A percentile compares a stretch with the other conserved stretches of the same genome.
These are phyloP conservation scores for Globisporangium sylvaticum DNA, from an alignment of 352 stramenopile species.

Conservation along the genomic window DNA sequence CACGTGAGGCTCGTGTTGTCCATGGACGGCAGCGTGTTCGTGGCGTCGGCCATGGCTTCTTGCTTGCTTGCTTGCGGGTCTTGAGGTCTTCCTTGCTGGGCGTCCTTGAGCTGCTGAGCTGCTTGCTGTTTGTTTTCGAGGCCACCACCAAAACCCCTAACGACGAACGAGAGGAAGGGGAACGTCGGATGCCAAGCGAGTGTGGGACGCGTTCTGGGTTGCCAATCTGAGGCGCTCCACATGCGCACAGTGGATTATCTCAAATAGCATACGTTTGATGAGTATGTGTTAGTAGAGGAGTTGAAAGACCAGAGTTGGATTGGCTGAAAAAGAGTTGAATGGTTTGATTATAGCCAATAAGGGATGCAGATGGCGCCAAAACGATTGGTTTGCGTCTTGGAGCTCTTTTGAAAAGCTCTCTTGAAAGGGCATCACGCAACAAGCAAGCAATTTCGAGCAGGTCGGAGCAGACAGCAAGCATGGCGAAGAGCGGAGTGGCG, in stretches of 20 bases:
- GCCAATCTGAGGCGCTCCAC: not conserved
- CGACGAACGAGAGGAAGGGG: conserved; percentile 12
- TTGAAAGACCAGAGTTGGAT: no score
- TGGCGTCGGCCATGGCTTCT: conserved; percentile 44
- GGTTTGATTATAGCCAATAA: conserved; percentile 3
- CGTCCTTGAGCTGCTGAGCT: not conserved
- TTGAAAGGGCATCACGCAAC: conserved; percentile 13
- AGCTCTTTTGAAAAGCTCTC: not conserved
- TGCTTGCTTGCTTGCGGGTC: not conserved
- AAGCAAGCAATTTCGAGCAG: not conserved
- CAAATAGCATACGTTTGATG: not conserved
- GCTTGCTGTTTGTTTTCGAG: conserved; percentile 2
- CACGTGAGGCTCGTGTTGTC: conserved; percentile 88
- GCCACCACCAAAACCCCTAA: conserved; percentile 13
- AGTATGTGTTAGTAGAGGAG: not conserved
- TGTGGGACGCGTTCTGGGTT: not conserved
- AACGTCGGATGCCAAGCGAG: not conserved
- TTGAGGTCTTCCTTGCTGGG: not conserved
- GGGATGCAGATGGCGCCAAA: not conserved
- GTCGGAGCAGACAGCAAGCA: not conserved
- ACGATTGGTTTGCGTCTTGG: conserved; percentile 12
- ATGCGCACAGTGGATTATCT: not conserved
- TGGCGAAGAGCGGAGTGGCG: conserved; percentile 2
- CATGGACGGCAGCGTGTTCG: conserved; percentile 61
- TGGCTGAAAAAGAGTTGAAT: not conserved